Conservation (phyloP, 306 rosid genomes). For the Rubus idaeus region DNA sequence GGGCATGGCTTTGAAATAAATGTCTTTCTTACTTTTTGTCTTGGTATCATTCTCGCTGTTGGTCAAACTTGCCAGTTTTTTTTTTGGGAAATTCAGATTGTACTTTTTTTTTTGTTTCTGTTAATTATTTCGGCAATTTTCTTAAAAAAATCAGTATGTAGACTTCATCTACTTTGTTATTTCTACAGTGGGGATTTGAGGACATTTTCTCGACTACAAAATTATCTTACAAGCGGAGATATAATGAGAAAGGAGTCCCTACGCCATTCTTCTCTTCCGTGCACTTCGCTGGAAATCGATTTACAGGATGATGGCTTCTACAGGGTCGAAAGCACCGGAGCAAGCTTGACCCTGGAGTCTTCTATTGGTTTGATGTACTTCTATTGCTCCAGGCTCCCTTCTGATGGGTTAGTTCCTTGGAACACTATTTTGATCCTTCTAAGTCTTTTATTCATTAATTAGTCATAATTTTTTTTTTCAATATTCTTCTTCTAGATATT, state of each 20-base stretch:
- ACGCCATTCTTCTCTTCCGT: conserved; percentile 59
- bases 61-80: background rate
- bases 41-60: background rate
- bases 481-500: conserved; percentile 51
- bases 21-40: background rate
- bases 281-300: conserved; percentile 45
- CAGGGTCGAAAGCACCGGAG: conserved; percentile 71
- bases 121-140: background rate
- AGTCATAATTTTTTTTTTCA: background rate
- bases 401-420: conserved; percentile 64
- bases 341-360: conserved; percentile 60
- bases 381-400: conserved; percentile 86
- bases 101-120: background rate
- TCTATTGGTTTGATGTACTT: conserved; percentile 63
- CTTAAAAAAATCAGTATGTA: background rate
- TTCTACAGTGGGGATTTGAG: conserved; percentile 59
- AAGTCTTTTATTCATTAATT: conserved; percentile 5
- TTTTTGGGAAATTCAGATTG: background rate
- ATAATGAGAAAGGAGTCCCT: conserved; percentile 71
- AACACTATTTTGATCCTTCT: conserved; percentile 9
- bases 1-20: background rate
- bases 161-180: conserved; percentile 9
- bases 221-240: conserved; percentile 61
- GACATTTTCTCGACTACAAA: conserved; percentile 57
- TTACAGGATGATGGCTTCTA: conserved; percentile 40